Evolutionary conservation across 2,329 filamentous ascomycete species (phyloP).

Genomic region (Trichoderma cornu-damae): DNA sequence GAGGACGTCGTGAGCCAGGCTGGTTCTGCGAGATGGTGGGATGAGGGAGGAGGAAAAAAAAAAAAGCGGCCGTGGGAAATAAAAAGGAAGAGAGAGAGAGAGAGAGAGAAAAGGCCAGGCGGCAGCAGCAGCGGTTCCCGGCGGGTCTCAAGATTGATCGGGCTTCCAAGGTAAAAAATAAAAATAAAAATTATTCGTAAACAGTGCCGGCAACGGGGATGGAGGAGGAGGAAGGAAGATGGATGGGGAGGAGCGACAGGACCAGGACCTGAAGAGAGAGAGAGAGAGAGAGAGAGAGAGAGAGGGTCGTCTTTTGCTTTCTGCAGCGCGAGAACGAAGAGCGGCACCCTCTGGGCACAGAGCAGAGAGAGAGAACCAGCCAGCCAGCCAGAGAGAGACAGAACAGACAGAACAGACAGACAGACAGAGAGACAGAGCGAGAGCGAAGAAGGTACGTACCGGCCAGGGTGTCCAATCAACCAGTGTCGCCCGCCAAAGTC

Average conservation of each 20-base stretch:
- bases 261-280: no score
- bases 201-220: slow-evolving; percentile 31
- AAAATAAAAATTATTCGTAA: slow-evolving; percentile 29
- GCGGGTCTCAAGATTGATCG: slow-evolving; percentile 14
- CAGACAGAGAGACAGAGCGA: no score
- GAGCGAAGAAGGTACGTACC: slow-evolving; percentile 31
- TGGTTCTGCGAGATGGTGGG: slow-evolving; percentile 4
- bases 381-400: no score
- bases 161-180: neutral
- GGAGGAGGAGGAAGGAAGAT: slow-evolving; percentile 33
- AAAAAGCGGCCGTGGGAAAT: slow-evolving; percentile 18
- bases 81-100: slow-evolving; percentile 18
- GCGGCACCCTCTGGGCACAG: slow-evolving; percentile 19
- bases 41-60: slow-evolving; percentile 19
- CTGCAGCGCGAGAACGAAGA: slow-evolving; percentile 21
- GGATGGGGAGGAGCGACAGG: slow-evolving; percentile 37
- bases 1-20: slow-evolving; percentile 9
- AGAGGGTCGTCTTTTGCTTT: slow-evolving; percentile 30
- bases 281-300: no score
- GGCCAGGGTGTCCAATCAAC: slow-evolving; percentile 12
- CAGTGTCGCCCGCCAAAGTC: slow-evolving; percentile 11
- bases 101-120: slow-evolving; percentile 17
- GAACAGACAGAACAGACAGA: no score
- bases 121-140: neutral
- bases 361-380: no score